Base-by-base conservation (phyloP, 2,329 filamentous ascomycete species). In the Pseudogymnoascus sp. region DNA sequence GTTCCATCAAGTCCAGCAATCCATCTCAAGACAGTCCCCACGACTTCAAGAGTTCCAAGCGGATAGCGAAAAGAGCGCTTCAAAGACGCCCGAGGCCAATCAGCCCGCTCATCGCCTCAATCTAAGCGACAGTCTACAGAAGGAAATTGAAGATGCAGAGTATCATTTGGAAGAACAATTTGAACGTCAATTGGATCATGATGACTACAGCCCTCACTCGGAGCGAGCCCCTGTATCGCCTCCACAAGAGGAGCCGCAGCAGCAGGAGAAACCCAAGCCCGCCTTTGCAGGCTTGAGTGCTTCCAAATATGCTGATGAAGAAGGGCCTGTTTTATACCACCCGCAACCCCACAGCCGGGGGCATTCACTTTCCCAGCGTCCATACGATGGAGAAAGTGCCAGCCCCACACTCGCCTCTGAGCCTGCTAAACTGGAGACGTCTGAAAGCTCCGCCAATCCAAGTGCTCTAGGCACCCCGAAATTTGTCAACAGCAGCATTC, bases 121-220 rank as follows among this genome's bases (percentile, higher is more conserved):
- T 68, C 81, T 90, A 42, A 92, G 88, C 70, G 83, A 87, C 66
- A 90, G 86, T 53, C 81, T 96, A 23, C 91, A 96, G 73, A 88
- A 88, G 66, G 91, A 95, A 68, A 88, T 96, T 63, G 88, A 95
- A 60, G 89, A 93, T 71, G 88, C 90, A 3, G 90, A 96, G 70
- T 93, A 95, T 71, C 90, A 93, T 69, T 76, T 95, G 65, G 90
- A 93, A 72, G 86, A 92, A 72, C 87, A 90, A 65, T 86, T 93
- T 66, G 86, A 90, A 61, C 87, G 88, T 62, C 88, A 93, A 70
- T 79, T 93, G 59, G 88, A 93, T 65, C 88, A 92, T 68, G 88
- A 89, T 63, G 89, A 91, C 68, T 88, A 90, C 71, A 90, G 86
- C 69, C 88, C 87, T 1, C 85, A 87, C 64, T 75, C 73, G 31